These are phyloP conservation scores for Euptelea pleiosperma DNA, from an alignment of 164 flowering plant genomes.

Conservation along the genomic window DNA sequence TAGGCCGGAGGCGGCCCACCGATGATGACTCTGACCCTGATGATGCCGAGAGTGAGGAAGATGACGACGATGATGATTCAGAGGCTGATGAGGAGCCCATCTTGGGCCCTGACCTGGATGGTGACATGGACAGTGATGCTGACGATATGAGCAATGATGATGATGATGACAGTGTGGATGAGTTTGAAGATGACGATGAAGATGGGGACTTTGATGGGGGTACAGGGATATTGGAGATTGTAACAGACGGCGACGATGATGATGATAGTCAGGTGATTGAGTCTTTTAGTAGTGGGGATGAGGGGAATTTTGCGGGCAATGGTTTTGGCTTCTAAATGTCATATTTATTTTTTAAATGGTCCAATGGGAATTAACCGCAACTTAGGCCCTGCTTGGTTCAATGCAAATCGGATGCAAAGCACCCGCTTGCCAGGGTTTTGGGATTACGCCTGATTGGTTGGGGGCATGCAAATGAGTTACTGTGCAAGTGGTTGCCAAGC, in stretches of 20 bases:
- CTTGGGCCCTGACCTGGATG: conserved; percentile 44
- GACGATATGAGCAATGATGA: conserved; percentile 55
- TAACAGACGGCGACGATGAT: conserved; percentile 65
- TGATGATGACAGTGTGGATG: conserved; percentile 29
- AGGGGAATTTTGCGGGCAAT: conserved; percentile 36
- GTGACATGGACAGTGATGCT: conserved; percentile 56
- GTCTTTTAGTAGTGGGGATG: conserved; percentile 75
- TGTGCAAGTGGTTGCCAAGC: no score
- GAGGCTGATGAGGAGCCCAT: conserved; percentile 52
- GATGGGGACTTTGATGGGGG: conserved; percentile 44
- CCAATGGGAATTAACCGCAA: neutral
- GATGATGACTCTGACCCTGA: conserved; percentile 98
- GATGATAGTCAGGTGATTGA: conserved; percentile 47
- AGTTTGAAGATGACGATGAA: conserved; percentile 33
- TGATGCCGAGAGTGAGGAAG: conserved; percentile 84
- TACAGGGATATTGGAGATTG: conserved; percentile 43
- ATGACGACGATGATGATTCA: conserved; percentile 68
- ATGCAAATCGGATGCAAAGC: no score
- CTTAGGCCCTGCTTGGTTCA: no score
- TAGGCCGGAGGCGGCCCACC: conserved; percentile 79
- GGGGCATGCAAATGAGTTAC: no score
- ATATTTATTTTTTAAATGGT: conserved; percentile 5
- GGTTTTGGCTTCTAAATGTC: conserved; percentile 30
- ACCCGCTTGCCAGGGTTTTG: no score
- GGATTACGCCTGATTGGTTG: no score